Evolutionary conservation across 1,284 basidiomycete species (phyloP), one percentile per base, ranked within the genome.

Genomic region (Sporisorium scitamineum): DNA sequence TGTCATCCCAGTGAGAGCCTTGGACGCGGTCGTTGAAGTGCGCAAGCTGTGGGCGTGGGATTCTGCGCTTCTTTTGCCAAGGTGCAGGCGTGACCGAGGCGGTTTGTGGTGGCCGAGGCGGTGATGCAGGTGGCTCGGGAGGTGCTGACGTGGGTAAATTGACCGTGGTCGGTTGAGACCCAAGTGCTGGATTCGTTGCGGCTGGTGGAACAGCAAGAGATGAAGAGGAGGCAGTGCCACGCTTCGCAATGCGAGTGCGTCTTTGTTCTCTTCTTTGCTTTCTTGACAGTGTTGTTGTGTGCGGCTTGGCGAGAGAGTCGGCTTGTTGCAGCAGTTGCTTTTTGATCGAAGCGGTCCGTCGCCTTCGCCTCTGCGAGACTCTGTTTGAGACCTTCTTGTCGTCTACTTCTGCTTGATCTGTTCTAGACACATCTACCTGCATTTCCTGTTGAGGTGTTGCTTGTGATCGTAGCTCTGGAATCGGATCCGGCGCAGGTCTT

Each of bases 21-120:
- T 61, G 54, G 41, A 74, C 51, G 16, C 71, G 61, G 32, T 74
- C 71, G 62, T 66, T 74, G 50, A 69, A 74, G 59, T 68, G 66
- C 1, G 66, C 26, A 2, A 74, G 58, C 1, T 53, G 50, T 1
- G 63, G 63, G 10, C 54, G 53, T n/a, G 20, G 53, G 9, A 53
- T 22, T 48, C 52, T 29, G 24, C 10, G 47, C 11, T 22, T 22
- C 41, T 20, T 37, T 5, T 14, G 22, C 7, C 10, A 9, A 3
- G 51, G 32, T 27, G 7, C 14, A 32, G 29, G 13, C 6, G 20
- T n/a, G 22, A 20, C n/a, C 20, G 18, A 20, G 18, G 16, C 4
- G 5, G 26, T 29, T 4, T 2, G n/a, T 29, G 18, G 13, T 8
- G 31, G 13, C 7, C 1, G 22, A 24, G 39, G 5, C 18, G 32